These are phyloP conservation scores for Phytophthora niederhauseri DNA, from an alignment of 352 stramenopile genomes.

Conservation along the genomic window DNA sequence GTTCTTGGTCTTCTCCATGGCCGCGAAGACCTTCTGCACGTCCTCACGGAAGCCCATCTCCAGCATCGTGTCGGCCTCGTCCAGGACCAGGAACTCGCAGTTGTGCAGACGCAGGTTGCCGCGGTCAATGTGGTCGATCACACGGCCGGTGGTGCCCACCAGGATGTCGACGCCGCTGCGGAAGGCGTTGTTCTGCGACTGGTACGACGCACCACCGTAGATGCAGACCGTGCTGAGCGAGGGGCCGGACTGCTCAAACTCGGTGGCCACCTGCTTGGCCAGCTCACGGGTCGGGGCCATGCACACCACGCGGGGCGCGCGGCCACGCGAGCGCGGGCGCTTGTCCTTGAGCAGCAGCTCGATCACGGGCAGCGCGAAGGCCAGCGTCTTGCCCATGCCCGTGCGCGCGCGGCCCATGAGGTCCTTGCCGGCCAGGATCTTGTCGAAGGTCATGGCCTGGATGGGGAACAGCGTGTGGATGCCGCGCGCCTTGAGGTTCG, in stretches of 20 bases:
- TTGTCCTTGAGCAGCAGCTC: conserved; percentile 91
- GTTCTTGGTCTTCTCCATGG: conserved; percentile 76
- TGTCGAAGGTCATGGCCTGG: conserved; percentile 95
- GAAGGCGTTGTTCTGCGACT: conserved; percentile 90
- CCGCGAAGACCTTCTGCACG: conserved; percentile 93
- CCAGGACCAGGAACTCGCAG: conserved; percentile 93
- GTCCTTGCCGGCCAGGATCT: conserved; percentile 96
- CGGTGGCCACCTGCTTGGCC: conserved; percentile 95
- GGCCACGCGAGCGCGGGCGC: conserved; percentile 68
- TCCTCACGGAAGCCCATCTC: conserved; percentile 97
- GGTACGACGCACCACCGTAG: conserved; percentile 93
- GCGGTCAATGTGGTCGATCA: conserved; percentile 94
- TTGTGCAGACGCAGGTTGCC: conserved; percentile 90
- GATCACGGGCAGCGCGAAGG: conserved; percentile 97
- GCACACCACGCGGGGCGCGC: conserved; percentile 93
- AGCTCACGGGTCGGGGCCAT: conserved; percentile 98
- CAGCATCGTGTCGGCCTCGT: conserved; percentile 96
- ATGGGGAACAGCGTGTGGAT: conserved; percentile 93
- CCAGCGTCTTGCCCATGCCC: conserved; percentile 98
- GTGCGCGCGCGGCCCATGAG: conserved; percentile 97
- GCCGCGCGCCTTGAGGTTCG: conserved; percentile 71
- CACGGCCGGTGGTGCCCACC: conserved; percentile 92
- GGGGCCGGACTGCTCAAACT: conserved; percentile 87
- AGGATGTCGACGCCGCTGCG: conserved; percentile 92
- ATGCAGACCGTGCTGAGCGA: conserved; percentile 90